Base-by-base conservation (phyloP, 2,329 filamentous ascomycete genomes). In the Cercospora janseana region DNA sequence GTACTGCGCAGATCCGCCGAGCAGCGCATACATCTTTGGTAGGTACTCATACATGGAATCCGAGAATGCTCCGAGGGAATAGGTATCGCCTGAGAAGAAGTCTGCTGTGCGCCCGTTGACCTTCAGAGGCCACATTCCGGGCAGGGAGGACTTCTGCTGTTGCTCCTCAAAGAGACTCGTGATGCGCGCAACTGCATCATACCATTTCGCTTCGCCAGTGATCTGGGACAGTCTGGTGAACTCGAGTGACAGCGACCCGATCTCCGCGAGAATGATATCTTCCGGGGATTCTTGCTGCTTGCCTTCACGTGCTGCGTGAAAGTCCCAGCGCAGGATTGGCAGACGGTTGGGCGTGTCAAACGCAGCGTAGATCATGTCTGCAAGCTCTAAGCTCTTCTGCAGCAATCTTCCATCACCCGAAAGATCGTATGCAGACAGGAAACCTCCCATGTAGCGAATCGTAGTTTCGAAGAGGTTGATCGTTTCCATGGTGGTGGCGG, bases 381-480 rank as follows among this genome's bases (percentile, higher is more conserved):
- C 83, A 8, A 87, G 72, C 67, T 86, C 80, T 1, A 73, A 70
- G 1, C 83, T 82, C 65, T 87, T 86, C 31, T 69, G 69, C 29
- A 87, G 70, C 46, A 87, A 66, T n/a, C 72, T 70, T 51, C 76
- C 70, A 29, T 61, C 54, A 47, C 74, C 75, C 59, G 81, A 86
- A 16, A 87, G 66, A 62, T 87, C 85, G 62, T 86, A 86, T 0
- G 85, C 84, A n/a, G 80, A 79, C 48, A 88, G 62, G 47, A 87
- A 75, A 1, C 85, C 84, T 10, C 85, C 85, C 0, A 88, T 75
- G 62, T 87, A 87, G 32, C 85, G 78, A 51, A 87, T 87, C 8
- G 78, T 86, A 1, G 83, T 86, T 67, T 88, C 85, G 54, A 88
- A 87, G 0, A 86, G 71, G 55, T 85, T 86, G 56, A 87, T 78